Base-by-base conservation (phyloP, 495 filamentous ascomycete species). In the Amniculicola lignicola region DNA sequence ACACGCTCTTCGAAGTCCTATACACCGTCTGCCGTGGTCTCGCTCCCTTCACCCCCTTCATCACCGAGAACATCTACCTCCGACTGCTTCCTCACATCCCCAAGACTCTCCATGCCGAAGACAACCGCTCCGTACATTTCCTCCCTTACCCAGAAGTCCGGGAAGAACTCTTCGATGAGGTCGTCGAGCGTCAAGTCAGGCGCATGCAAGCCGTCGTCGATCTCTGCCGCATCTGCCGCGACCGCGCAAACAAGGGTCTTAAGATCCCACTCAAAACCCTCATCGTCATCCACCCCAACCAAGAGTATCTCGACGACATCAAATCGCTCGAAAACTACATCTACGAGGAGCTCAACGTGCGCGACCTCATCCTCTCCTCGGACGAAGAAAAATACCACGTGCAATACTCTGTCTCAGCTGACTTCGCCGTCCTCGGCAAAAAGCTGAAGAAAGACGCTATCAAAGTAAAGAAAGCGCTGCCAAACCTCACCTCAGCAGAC, bases 131-230 rank as follows among this genome's bases (percentile, higher is more conserved):
- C 65, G 88, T 98, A 1, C 93, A 98, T 73, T 98, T 97, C 78
- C 77, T 95, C 49, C 67, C 82, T 4, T 97, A 91, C 78, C 94
- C 93, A 16, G 84, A 88, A 51, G 89, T 95, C 4, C 81, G 89
- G 27, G 76, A 87, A 63, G 89, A 94, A 62, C 82, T 96, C 19
- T 96, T 95, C 65, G 86, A 97, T 68, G 78, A 80, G 39, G 87
- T 82, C 29, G 82, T 97, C 43, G 92, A 96, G 73, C 81, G 93
- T 28, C 79, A 86, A 51, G 90, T 98, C 3, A 76, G 80, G 33
- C 82, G 90, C 31, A 97, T 98, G 93, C 93, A 97, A 69, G 86
- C 82, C 55, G 88, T 97, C 63, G 96, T 98, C 63, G 91, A 98
- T 59, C 77, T 97, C 37, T 86, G 80, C 18, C 83, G 93, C 64